phyloP scores from a whole-genome alignment of 352 stramenopile genomes.

The Phytophthora palmivora region DNA sequence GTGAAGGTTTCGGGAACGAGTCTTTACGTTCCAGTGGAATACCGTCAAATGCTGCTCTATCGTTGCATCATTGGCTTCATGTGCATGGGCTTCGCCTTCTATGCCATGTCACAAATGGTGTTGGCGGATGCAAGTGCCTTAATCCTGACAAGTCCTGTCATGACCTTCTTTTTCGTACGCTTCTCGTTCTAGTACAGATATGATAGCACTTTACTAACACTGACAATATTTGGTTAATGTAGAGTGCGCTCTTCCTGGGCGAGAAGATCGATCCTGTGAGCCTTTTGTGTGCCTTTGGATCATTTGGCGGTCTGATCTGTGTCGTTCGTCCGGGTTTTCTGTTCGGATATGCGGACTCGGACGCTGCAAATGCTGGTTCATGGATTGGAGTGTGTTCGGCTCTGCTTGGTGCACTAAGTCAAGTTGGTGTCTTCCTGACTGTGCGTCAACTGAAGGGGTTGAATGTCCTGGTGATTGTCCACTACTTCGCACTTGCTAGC shows the following conservation, averaged over 20 bases:
- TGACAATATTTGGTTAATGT: not conserved
- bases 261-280: conserved; percentile 48
- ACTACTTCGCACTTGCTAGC: conserved; percentile 66
- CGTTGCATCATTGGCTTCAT: conserved; percentile 65
- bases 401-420: conserved; percentile 45
- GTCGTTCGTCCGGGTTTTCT: conserved; percentile 51
- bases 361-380: conserved; percentile 22
- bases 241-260: conserved; percentile 43
- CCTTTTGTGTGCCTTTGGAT: conserved; percentile 38
- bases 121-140: conserved; percentile 73
- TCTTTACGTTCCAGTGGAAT: conserved; percentile 45
- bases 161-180: conserved; percentile 38
- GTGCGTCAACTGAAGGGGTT: conserved; percentile 55
- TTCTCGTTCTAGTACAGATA: not conserved
- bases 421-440: conserved; percentile 57
- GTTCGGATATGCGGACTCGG: conserved; percentile 41
- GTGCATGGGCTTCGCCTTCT: conserved; percentile 78
- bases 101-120: conserved; percentile 77
- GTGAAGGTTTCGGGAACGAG: conserved; percentile 26
- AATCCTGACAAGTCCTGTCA: conserved; percentile 50
- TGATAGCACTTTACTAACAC: not conserved
- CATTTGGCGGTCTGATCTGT: conserved; percentile 50
- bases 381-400: conserved; percentile 43
- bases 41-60: conserved; percentile 58
- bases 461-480: conserved; percentile 53